Base-by-base conservation (phyloP, 108 stramenopile genomes). In the Nannochloropsis oceanica region DNA sequence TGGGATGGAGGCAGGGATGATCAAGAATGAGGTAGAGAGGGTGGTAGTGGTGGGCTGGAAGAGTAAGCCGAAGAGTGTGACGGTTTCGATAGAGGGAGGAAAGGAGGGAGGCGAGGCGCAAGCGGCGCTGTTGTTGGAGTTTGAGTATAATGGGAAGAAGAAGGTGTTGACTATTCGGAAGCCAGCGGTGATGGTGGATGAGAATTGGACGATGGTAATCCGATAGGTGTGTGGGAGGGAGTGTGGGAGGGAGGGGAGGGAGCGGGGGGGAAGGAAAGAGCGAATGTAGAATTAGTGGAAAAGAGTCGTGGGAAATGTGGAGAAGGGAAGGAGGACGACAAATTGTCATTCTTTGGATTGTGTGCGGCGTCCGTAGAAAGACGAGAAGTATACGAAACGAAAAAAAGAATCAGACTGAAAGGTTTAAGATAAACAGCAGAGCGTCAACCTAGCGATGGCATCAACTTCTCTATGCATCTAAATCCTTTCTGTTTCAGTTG, bases 121-220 rank as follows among this genome's bases (percentile, higher is more conserved):
- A 9, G 59, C 59, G 14, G 59, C 13, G 79, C 13, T 10, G 26
- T 0, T 42, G 81, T 86, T 90, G 25, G 84, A 46, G 13, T 89
- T 90, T 86, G 27, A 20, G 44, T 90, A 86, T 80, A 82, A 90
- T 22, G 84, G 79, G 18, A n/a, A 44, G 26, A 59, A 84, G 27
- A 34, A 82, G 13, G 84, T 84, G 42, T 0, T 90, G 42, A 89
- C 89, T n/a, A 86, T 90, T 0, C 79, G 87, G 43, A 90, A 90
- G 87, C 89, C 89, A 11, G 89, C 43, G 25, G 89, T 89, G 18
- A 43, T 84, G 26, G 84, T 88, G 83, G 89, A 26, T 12, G 87
- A 87, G 5, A 88, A 90, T 25, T 90, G 86, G 86, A 80, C 27
- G 81, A 83, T 86, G 18, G 59, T 18, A 73, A 18, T 73, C 22